These are phyloP conservation scores for Populus deltoides DNA, from an alignment of 345 rosid species.

Conservation along the genomic window DNA sequence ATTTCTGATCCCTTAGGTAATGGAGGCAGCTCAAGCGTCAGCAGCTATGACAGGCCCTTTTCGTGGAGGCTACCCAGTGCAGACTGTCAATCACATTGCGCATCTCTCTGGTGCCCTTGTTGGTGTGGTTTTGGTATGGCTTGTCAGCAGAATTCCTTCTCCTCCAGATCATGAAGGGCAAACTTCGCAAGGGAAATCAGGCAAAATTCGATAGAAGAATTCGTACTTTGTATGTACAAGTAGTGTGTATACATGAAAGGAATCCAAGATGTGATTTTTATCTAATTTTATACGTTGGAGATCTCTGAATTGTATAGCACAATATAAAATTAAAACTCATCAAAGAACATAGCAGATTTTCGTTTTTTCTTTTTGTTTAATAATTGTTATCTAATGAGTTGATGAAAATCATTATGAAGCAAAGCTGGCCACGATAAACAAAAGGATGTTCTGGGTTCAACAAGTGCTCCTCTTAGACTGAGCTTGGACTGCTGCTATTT, in stretches of 20 bases:
- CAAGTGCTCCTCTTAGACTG: not conserved
- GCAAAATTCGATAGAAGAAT: slow-evolving; percentile 6
- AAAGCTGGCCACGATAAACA: not conserved
- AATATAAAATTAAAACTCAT: not conserved
- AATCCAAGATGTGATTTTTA: not conserved
- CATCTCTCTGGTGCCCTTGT: slow-evolving; percentile 92
- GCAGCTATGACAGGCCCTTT: slow-evolving; percentile 58
- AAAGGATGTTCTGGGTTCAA: not conserved
- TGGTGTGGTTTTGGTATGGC: slow-evolving; percentile 82
- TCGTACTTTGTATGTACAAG: not conserved
- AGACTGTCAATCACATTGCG: slow-evolving; percentile 81
- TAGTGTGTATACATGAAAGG: not conserved
- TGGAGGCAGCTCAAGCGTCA: slow-evolving; percentile 96
- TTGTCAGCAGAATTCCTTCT: slow-evolving; percentile 68
- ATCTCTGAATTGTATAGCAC: not conserved
- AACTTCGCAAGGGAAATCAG: slow-evolving; percentile 26
- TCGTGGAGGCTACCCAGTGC: slow-evolving; percentile 54
- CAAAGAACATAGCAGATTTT: not conserved
- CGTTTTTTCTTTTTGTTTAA: not conserved
- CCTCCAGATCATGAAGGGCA: slow-evolving; percentile 34
- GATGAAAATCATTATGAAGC: not conserved
- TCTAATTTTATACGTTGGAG: not conserved
- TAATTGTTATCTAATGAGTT: too few relatives aligned
- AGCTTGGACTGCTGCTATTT: too few relatives aligned
- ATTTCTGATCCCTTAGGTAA: slow-evolving; percentile 46